A percentile compares a stretch with the other conserved stretches of the same genome.
These are phyloP conservation scores for Fusarium kyushuense DNA, from an alignment of 2,329 filamentous ascomycete genomes.

Conservation along the genomic window DNA sequence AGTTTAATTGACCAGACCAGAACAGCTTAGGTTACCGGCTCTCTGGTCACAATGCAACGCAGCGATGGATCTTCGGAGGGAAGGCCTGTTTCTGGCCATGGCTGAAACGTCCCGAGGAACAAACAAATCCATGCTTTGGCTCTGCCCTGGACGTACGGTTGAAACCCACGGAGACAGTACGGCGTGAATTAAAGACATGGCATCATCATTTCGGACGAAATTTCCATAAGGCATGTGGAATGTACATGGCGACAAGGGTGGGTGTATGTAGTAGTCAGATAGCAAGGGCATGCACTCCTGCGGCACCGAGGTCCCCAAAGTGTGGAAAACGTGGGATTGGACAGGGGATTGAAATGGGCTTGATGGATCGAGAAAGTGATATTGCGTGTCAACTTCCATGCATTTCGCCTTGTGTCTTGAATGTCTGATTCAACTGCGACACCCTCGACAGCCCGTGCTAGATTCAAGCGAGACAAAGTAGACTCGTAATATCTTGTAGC, in stretches of 20 bases:
- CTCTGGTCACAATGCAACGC: slow-evolving; percentile 39
- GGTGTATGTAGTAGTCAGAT: neutral
- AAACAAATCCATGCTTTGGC: slow-evolving; percentile 14
- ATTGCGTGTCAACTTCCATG: neutral
- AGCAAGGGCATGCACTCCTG: slow-evolving; percentile 14
- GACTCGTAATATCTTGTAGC: slow-evolving; percentile 1
- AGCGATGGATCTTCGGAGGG: slow-evolving; percentile 32
- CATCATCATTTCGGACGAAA: slow-evolving; percentile 12
- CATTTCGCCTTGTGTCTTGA: neutral
- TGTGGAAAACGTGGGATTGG: slow-evolving; percentile 33
- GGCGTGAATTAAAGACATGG: slow-evolving; percentile 13
- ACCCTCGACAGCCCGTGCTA: neutral
- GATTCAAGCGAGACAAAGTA: neutral
- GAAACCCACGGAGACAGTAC: neutral
- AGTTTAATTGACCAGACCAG: slow-evolving; percentile 32
- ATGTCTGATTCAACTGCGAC: neutral
- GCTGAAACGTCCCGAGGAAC: slow-evolving; percentile 35
- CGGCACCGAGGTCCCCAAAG: slow-evolving; percentile 29
- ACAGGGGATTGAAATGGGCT: slow-evolving; percentile 20
- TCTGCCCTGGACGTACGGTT: neutral
- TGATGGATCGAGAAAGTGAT: slow-evolving; percentile 17
- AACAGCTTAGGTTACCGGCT: slow-evolving; percentile 39
- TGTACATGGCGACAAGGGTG: slow-evolving; percentile 25
- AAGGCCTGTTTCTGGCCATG: slow-evolving; percentile 40
- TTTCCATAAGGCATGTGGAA: slow-evolving; percentile 7